Evolutionary conservation across 192 early-diverging fungal genomes (phyloP).

Genomic region (Entomortierella parvispora): DNA sequence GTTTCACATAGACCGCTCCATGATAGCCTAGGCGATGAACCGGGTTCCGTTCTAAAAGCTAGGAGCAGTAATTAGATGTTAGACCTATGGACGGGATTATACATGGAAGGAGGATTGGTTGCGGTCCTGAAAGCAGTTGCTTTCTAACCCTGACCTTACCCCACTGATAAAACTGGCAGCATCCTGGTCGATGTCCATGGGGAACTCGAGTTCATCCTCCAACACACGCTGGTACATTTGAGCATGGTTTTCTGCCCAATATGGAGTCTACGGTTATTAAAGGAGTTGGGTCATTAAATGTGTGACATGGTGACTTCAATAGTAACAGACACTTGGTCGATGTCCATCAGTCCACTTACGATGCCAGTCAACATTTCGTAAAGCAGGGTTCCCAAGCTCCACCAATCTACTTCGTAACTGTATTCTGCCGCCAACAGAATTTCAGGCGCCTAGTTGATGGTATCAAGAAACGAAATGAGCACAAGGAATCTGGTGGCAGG

Average conservation of each 20-base stretch:
- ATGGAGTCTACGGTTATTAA: slow-evolving; percentile 55
- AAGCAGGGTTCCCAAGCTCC: slow-evolving; percentile 91
- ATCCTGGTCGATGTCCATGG: slow-evolving; percentile 52
- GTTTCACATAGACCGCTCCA: slow-evolving; percentile 74
- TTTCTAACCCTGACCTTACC: too few species aligned
- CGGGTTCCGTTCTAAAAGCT: slow-evolving; percentile 68
- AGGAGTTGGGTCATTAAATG: too few species aligned
- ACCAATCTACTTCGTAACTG: slow-evolving; percentile 87
- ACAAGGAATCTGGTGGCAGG: too few species aligned
- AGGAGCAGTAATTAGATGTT: not conserved
- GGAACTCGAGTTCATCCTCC: slow-evolving; percentile 63
- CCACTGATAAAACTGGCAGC: slow-evolving; percentile 58
- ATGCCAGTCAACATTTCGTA: slow-evolving; percentile 92
- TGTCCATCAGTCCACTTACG: slow-evolving; percentile 32
- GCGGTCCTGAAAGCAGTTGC: too few species aligned
- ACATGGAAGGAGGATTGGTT: not conserved
- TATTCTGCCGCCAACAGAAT: slow-evolving; percentile 68
- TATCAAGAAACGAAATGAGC: too few species aligned
- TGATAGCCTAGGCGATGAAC: slow-evolving; percentile 67
- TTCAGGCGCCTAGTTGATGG: slow-evolving; percentile 77
- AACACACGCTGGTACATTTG: slow-evolving; percentile 69
- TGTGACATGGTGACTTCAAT: too few species aligned
- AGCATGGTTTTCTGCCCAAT: slow-evolving; percentile 66
- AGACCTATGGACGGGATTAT: not conserved
- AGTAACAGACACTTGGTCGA: not conserved